A percentile compares a stretch with the other conserved stretches of the same genome.
Conservation (phyloP, 2,329 filamentous ascomycete species). For the Trichocomaceae sp. region DNA sequence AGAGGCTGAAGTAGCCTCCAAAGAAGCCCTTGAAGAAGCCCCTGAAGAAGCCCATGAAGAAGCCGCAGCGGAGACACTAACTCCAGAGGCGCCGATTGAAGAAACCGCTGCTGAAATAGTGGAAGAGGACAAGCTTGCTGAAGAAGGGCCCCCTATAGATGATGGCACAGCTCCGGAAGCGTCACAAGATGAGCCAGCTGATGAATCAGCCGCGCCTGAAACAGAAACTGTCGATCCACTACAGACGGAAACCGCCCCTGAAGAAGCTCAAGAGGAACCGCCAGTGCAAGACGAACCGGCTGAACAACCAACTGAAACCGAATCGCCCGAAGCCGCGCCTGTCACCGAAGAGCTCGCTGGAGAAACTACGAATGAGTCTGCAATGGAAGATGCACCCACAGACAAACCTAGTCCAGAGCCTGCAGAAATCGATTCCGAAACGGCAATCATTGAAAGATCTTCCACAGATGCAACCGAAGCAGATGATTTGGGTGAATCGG, state of each 20-base stretch:
- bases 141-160: constrained; percentile 6
- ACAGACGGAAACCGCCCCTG: constrained; percentile 13
- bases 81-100: constrained; percentile 15
- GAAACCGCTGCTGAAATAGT: constrained; percentile 15
- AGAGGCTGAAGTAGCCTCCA: constrained; percentile 2
- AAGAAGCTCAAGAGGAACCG: constrained; percentile 16
- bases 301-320: constrained; percentile 6
- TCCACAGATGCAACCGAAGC: constrained; percentile 8
- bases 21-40: constrained; percentile 15
- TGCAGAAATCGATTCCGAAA: constrained; percentile 11
- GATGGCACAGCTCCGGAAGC: constrained; percentile 15
- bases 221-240: not conserved
- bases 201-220: constrained; percentile 1
- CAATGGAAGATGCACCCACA: constrained; percentile 8
- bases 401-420: constrained; percentile 6
- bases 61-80: constrained; percentile 12
- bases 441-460: constrained; percentile 4
- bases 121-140: constrained; percentile 14
- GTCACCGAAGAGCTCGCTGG: constrained; percentile 16
- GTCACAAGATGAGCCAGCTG: constrained; percentile 13
- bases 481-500: constrained; percentile 4
- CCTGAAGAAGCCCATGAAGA: constrained; percentile 13
- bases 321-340: constrained; percentile 15
- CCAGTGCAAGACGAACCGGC: constrained; percentile 6
- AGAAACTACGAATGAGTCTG: constrained; percentile 11